Base-by-base conservation (phyloP, 805 yeast genomes). In the Yarrowia bubula region DNA sequence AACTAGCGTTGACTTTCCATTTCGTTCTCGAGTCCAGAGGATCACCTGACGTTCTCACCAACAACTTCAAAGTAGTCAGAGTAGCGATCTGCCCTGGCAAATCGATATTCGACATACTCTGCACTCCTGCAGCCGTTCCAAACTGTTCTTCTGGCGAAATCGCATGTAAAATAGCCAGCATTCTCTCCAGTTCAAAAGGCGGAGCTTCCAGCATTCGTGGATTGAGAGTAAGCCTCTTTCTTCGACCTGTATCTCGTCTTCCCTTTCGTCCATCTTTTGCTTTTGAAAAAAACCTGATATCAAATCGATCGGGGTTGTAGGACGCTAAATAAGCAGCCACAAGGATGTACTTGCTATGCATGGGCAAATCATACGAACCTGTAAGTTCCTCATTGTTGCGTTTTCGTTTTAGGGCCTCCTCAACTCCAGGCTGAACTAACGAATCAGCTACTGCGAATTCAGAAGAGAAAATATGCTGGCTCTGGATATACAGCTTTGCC, bases 241-340 rank as follows among this genome's bases (percentile, higher is more conserved):
- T 74, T 42, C 79, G 78, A 51, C 76, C 75, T 28, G 81, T 80
- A 17, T 76, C 76, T 62, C 80, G 75, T 41, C 75, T 71, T 67
- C 70, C 72, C 55, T 70, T 72, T 69, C 79, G 77, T 17, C 80
- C 78, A 13, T 81, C 84, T 68, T 80, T 83, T 48, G 88, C 77
- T 67, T 81, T 84, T 37, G 97, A 87, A 71, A 90, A 92, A 63
- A 83, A 78, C 61, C 84, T 82, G 70, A 86, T 77, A 74, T 92
- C 98, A 71, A 82, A 82, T 67, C 84, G 83, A 1, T 87, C 85
- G 35, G 87, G 89, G 65, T 85, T 84, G 71, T 83, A 89, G 0
- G 97, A 90, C 0, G 96, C 96, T 55, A 92, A 76, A 73, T 88
- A 92, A 0, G 96, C 86, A 0, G 97, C 90, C 37, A 91, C 81